Conservation (phyloP, 768 basidiomycete species). For the Zangia roseola region DNA sequence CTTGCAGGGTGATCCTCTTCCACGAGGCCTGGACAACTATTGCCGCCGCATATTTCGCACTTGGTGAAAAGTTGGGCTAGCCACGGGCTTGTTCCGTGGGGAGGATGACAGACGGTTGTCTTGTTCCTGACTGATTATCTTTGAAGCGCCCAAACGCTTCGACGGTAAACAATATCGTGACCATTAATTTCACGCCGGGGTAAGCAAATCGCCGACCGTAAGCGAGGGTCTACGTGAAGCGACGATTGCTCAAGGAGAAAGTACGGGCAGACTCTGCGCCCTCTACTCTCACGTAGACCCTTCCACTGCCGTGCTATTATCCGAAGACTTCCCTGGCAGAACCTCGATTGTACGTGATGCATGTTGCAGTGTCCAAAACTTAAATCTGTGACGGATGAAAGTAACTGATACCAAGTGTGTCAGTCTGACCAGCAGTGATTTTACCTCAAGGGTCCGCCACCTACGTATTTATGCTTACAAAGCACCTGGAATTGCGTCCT, state of each 20-base stretch:
- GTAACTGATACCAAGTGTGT: background rate
- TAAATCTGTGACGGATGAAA: background rate
- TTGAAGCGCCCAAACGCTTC: background rate
- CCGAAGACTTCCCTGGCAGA: slow-evolving; percentile 4
- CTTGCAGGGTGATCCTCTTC: background rate
- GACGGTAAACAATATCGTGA: background rate
- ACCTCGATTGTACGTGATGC: slow-evolving; percentile 17
- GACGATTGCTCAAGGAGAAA: background rate
- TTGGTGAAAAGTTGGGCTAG: background rate
- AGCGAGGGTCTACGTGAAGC: background rate
- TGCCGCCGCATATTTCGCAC: background rate
- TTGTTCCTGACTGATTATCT: background rate
- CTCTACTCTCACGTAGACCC: slow-evolving; percentile 9
- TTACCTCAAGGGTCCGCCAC: background rate
- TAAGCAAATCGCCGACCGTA: background rate
- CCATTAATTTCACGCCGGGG: background rate
- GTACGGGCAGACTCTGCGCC: background rate
- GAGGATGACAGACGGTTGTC: background rate
- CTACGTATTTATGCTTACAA: background rate
- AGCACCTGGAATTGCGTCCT: background rate
- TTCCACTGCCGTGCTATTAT: background rate
- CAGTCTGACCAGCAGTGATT: background rate
- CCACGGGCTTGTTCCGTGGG: background rate
- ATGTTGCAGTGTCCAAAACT: background rate
- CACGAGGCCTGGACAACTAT: background rate